phyloP scores from a whole-genome alignment of 345 rosid species.

The Alliaria petiolata region DNA sequence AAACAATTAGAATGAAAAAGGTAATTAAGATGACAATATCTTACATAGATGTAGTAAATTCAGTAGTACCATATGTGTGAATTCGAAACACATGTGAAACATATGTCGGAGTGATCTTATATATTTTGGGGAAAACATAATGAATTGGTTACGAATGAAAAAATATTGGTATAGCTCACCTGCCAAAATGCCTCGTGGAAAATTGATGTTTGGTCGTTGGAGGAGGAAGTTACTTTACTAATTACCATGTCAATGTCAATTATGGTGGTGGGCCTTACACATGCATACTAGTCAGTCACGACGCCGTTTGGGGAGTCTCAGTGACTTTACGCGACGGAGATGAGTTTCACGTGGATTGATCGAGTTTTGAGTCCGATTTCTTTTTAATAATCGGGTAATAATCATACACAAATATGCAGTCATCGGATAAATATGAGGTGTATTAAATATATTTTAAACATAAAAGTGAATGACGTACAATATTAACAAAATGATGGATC shows the following conservation, averaged over 20 bases:
- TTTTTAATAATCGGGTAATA: no score
- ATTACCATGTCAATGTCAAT: background rate
- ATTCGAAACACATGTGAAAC: background rate
- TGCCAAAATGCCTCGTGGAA: conserved; percentile 34
- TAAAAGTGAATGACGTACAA: no score
- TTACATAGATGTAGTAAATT: no score
- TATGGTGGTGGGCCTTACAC: background rate
- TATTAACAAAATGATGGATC: no score
- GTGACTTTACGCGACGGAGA: background rate
- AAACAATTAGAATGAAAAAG: background rate
- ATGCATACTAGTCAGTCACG: background rate
- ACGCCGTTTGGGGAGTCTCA: background rate
- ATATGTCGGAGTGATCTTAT: background rate
- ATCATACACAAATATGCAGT: no score
- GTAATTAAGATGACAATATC: background rate
- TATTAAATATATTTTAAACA: no score
- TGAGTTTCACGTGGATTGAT: no score
- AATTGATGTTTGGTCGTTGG: conserved; percentile 26
- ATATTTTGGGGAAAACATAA: background rate
- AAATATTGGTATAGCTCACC: conserved; percentile 24
- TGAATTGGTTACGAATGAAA: background rate
- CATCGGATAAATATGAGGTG: no score
- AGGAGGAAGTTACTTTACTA: background rate
- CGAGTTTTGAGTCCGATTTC: no score
- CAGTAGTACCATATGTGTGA: background rate